These are phyloP conservation scores for Rhodotorula mucilaginosa DNA, from an alignment of 1,284 basidiomycete species.

Conservation along the genomic window DNA sequence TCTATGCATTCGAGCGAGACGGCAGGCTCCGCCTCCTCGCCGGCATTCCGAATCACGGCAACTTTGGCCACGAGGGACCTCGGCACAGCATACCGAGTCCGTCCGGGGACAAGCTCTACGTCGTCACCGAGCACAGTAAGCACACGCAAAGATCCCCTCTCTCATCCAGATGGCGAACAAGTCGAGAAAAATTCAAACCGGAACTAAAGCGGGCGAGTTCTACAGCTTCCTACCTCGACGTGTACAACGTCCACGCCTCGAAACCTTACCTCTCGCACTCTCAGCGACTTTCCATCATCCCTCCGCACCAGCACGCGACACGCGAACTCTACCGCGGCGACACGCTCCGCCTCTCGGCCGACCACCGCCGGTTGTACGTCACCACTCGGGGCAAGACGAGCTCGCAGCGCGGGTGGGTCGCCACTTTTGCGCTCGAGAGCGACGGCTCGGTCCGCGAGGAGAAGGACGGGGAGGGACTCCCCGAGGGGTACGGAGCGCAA, in stretches of 20 bases:
- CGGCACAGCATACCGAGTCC: slow-evolving; percentile 50
- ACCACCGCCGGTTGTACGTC: slow-evolving; percentile 47
- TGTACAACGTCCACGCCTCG: slow-evolving; percentile 37
- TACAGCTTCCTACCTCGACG: slow-evolving; percentile 43
- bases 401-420: slow-evolving; percentile 48
- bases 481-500: slow-evolving; percentile 20
- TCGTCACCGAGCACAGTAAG: slow-evolving; percentile 45
- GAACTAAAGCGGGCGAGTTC: neutral
- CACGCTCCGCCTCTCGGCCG: slow-evolving; percentile 49
- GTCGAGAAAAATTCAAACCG: neutral
- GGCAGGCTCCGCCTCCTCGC: slow-evolving; percentile 33
- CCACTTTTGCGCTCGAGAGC: slow-evolving; percentile 46
- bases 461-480: neutral
- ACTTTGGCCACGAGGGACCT: slow-evolving; percentile 48
- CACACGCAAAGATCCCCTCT: neutral
- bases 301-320: slow-evolving; percentile 21
- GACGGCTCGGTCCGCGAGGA: slow-evolving; percentile 15
- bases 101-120: slow-evolving; percentile 49
- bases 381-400: slow-evolving; percentile 49
- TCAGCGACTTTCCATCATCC: slow-evolving; percentile 41
- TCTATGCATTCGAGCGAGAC: slow-evolving; percentile 43
- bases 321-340: slow-evolving; percentile 47
- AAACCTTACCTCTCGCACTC: slow-evolving; percentile 33
- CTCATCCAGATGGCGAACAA: too few species aligned
- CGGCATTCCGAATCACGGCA: slow-evolving; percentile 45